Evolutionary conservation across 2,329 filamentous ascomycete genomes (phyloP).

Genomic region (Aspergillus luchuensis): DNA sequence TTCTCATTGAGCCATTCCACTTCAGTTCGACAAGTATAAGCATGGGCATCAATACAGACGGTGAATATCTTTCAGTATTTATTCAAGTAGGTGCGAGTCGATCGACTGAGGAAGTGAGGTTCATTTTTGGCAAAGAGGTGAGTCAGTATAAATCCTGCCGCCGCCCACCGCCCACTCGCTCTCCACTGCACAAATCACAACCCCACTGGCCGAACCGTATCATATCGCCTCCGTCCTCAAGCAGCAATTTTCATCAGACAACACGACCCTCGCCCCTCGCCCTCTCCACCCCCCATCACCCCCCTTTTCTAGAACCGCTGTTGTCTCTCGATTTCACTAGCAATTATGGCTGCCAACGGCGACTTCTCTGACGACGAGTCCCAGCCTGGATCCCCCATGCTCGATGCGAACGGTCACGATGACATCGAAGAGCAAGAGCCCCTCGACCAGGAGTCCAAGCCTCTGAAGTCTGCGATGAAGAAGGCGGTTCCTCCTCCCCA

Average conservation of each 20-base stretch:
- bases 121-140: background rate
- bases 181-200: conserved; percentile 44
- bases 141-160: conserved; percentile 18
- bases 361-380: conserved; percentile 58
- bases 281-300: conserved; percentile 13
- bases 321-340: conserved; percentile 22
- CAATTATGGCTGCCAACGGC: conserved; percentile 59
- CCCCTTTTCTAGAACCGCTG: conserved; percentile 8
- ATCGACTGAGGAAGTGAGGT: background rate
- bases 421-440: conserved; percentile 77
- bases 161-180: conserved; percentile 35
- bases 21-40: background rate
- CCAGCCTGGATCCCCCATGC: conserved; percentile 56
- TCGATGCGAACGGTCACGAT: conserved; percentile 61
- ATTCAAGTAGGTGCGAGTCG: background rate
- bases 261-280: conserved; percentile 25
- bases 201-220: conserved; percentile 34
- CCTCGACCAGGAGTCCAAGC: conserved; percentile 64
- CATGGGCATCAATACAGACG: background rate
- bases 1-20: background rate
- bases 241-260: conserved; percentile 41
- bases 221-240: conserved; percentile 36
- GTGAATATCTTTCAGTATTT: background rate
- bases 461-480: conserved; percentile 84
- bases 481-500: conserved; percentile 60